Conservation (phyloP, 83 land plant species). For the Picea abies region DNA sequence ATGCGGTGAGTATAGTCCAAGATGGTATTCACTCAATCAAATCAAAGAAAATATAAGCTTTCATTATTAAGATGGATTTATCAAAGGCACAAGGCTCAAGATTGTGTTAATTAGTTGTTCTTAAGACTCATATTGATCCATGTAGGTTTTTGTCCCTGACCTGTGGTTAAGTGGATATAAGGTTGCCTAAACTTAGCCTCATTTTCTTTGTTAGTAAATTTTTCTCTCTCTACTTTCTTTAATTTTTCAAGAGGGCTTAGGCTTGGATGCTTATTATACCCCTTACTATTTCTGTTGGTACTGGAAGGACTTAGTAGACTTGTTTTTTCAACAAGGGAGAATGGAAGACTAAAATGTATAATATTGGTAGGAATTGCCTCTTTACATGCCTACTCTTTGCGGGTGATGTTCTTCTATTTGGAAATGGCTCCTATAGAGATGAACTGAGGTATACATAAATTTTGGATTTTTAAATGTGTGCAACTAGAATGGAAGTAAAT, state of each 20-base stretch:
- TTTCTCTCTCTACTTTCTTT: not conserved
- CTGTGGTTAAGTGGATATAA: not conserved
- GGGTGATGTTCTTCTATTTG: not conserved
- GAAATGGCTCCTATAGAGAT: not conserved
- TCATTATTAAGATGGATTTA: not conserved
- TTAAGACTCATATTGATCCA: not conserved
- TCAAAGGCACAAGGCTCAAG: not conserved
- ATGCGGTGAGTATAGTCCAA: not conserved
- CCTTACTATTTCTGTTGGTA: not conserved
- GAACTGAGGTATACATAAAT: not conserved
- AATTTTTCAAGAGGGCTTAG: not conserved
- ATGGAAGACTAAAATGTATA: not conserved
- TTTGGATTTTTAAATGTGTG: not conserved
- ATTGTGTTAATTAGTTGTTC: not conserved
- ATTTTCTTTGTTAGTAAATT: not conserved
- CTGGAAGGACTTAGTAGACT: not conserved
- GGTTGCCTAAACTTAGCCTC: not conserved
- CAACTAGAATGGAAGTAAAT: not conserved
- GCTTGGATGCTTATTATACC: not conserved
- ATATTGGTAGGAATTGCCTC: not conserved
- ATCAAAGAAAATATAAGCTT: not conserved
- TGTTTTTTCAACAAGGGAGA: not conserved
- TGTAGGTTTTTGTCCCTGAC: not conserved
- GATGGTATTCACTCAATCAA: not conserved
- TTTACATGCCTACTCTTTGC: not conserved